phyloP scores from a whole-genome alignment of 208 protist genomes.

The Sergeia podlipaevii region DNA sequence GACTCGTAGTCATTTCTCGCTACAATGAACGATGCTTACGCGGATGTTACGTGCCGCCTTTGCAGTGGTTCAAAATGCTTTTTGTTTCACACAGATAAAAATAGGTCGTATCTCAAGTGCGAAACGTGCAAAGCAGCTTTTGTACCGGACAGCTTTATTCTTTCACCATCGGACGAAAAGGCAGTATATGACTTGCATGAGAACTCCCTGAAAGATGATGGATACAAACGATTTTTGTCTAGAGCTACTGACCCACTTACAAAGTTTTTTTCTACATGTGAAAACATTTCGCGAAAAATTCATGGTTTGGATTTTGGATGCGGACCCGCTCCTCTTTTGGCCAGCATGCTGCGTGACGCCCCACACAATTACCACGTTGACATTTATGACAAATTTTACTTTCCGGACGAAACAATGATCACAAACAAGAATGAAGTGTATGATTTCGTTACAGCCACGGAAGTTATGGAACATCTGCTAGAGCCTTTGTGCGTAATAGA shows the following conservation, averaged over 20 bases:
- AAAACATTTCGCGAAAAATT: background rate
- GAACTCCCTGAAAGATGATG: constrained; percentile 23
- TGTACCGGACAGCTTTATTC: constrained; percentile 20
- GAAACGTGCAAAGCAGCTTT: constrained; percentile 32
- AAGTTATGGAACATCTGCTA: constrained; percentile 49
- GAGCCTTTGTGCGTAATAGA: constrained; percentile 19
- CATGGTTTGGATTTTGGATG: constrained; percentile 55
- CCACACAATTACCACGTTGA: constrained; percentile 21
- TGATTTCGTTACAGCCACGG: constrained; percentile 45
- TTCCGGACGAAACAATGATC: constrained; percentile 7
- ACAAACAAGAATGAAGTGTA: constrained; percentile 9
- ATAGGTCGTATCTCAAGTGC: constrained; percentile 29
- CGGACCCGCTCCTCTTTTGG: constrained; percentile 31
- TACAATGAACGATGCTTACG: background rate
- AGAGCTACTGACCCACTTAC: constrained; percentile 24
- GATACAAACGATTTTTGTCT: constrained; percentile 36
- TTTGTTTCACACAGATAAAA: constrained; percentile 30
- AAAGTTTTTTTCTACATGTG: constrained; percentile 7
- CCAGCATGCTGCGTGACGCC: constrained; percentile 10
- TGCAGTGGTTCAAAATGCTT: constrained; percentile 6
- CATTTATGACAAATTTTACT: constrained; percentile 47
- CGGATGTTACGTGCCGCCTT: constrained; percentile 18
- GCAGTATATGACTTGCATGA: constrained; percentile 48
- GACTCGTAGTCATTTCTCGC: background rate
- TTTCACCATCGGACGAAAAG: constrained; percentile 29